Percentiles rank a stretch among this genome's conserved stretches.
Evolutionary conservation across 2,329 filamentous ascomycete genomes (phyloP).

Genomic region (Proliferodiscus dingleyae): DNA sequence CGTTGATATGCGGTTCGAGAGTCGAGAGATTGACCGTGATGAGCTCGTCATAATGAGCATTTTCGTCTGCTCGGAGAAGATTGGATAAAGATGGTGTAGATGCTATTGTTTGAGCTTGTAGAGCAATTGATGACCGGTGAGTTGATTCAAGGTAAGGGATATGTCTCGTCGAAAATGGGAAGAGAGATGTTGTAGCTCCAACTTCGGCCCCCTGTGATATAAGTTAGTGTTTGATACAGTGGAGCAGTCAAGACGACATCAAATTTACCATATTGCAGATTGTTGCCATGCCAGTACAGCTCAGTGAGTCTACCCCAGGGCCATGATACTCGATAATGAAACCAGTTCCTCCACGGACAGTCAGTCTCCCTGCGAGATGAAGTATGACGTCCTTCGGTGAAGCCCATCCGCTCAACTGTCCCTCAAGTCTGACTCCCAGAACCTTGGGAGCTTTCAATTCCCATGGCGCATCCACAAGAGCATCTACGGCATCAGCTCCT

Average conservation of each 20-base stretch:
- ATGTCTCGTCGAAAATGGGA: slow-evolving; percentile 85
- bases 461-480: slow-evolving; percentile 96
- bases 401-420: slow-evolving; percentile 84
- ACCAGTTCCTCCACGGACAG: slow-evolving; percentile 96
- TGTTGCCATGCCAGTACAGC: slow-evolving; percentile 90
- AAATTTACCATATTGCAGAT: slow-evolving; percentile 75
- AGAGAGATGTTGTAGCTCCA: slow-evolving; percentile 72
- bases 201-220: slow-evolving; percentile 95
- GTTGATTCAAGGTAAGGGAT: slow-evolving; percentile 83
- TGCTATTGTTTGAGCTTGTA: no score
- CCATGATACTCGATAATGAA: slow-evolving; percentile 83
- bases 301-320: slow-evolving; percentile 81
- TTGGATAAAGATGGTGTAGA: slow-evolving; percentile 43
- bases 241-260: no score
- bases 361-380: slow-evolving; percentile 93
- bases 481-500: slow-evolving; percentile 96
- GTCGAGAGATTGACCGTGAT: slow-evolving; percentile 86
- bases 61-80: slow-evolving; percentile 71
- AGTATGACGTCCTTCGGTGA: slow-evolving; percentile 95
- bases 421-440: slow-evolving; percentile 93
- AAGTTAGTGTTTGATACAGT: no score
- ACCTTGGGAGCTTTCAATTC: slow-evolving; percentile 97
- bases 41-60: slow-evolving; percentile 82
- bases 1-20: slow-evolving; percentile 94
- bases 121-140: slow-evolving; percentile 51